phyloP scores from a whole-genome alignment of 75 land plant species.

The Chamaecyparis obtusa region DNA sequence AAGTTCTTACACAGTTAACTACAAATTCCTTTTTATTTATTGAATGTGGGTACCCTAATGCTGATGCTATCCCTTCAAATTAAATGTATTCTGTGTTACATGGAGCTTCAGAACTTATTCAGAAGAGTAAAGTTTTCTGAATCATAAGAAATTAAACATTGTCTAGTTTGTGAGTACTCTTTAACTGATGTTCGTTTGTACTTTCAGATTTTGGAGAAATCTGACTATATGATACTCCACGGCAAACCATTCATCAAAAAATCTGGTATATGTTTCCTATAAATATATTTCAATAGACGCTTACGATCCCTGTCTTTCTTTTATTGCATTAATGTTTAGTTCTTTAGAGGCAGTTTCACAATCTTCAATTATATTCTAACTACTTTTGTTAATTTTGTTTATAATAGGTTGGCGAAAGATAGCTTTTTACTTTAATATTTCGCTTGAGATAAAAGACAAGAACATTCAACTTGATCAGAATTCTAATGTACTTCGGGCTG shows the following conservation, averaged over 20 bases:
- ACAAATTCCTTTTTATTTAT: background rate
- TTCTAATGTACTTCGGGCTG: slow-evolving; percentile 80
- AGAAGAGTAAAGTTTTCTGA: background rate
- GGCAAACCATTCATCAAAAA: slow-evolving; percentile 89
- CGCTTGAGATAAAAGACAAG: slow-evolving; percentile 90
- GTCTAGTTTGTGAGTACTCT: too few relatives aligned
- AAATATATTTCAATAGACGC: background rate
- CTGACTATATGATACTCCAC: slow-evolving; percentile 72
- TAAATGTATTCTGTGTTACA: background rate
- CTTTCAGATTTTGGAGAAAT: slow-evolving; percentile 73
- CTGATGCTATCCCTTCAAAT: background rate
- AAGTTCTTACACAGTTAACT: too few relatives aligned
- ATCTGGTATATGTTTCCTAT: slow-evolving; percentile 38
- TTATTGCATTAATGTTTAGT: background rate
- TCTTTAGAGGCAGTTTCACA: background rate
- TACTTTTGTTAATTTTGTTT: slow-evolving; percentile 11
- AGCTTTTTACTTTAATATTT: slow-evolving; percentile 86
- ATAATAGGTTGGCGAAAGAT: slow-evolving; percentile 90
- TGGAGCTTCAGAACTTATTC: background rate
- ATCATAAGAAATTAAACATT: background rate
- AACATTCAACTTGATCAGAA: slow-evolving; percentile 79
- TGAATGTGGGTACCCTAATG: background rate
- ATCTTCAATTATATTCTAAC: background rate
- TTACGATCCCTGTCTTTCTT: background rate
- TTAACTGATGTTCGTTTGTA: background rate